Evolutionary conservation across 2,329 filamentous ascomycete genomes (phyloP).

Genomic region (Pseudogymnoascus destructans): DNA sequence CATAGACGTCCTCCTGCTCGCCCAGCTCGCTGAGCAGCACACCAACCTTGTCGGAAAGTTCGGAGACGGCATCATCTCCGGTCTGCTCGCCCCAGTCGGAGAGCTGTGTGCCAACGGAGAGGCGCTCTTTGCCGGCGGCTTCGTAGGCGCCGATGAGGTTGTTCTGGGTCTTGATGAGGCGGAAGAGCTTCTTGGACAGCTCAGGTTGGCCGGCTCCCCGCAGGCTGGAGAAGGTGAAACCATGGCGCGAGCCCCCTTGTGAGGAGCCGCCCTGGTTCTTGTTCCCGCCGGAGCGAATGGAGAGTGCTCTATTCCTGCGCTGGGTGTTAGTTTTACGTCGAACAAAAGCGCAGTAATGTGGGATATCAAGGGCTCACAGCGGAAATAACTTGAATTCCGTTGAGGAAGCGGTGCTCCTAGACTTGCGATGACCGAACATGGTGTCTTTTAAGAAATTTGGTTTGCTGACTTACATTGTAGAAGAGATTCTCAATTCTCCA

Average conservation of each 20-base stretch:
- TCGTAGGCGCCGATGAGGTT: slow-evolving; percentile 76
- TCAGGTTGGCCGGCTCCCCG: slow-evolving; percentile 77
- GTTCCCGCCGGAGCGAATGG: slow-evolving; percentile 53
- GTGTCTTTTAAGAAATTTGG: neutral
- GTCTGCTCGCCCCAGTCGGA: slow-evolving; percentile 95
- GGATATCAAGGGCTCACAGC: neutral
- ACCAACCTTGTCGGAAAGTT: slow-evolving; percentile 90
- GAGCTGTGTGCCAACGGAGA: slow-evolving; percentile 76
- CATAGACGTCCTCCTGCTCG: slow-evolving; percentile 83
- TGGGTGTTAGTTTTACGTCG: neutral
- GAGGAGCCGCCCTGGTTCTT: slow-evolving; percentile 26
- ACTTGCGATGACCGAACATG: slow-evolving; percentile 9
- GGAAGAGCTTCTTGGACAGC: slow-evolving; percentile 76
- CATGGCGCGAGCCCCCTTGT: slow-evolving; percentile 40
- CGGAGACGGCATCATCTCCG: slow-evolving; percentile 71
- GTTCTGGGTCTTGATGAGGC: slow-evolving; percentile 91
- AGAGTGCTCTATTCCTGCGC: slow-evolving; percentile 60
- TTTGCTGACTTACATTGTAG: slow-evolving; percentile 2
- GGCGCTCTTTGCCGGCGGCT: slow-evolving; percentile 68
- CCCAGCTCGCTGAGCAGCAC: slow-evolving; percentile 86
- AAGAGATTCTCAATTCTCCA: neutral
- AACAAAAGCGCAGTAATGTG: neutral
- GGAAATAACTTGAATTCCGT: neutral
- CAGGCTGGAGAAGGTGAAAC: slow-evolving; percentile 76
- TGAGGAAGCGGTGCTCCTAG: neutral